Conservation (phyloP, 345 rosid genomes). For the Gossypioides kirkii region DNA sequence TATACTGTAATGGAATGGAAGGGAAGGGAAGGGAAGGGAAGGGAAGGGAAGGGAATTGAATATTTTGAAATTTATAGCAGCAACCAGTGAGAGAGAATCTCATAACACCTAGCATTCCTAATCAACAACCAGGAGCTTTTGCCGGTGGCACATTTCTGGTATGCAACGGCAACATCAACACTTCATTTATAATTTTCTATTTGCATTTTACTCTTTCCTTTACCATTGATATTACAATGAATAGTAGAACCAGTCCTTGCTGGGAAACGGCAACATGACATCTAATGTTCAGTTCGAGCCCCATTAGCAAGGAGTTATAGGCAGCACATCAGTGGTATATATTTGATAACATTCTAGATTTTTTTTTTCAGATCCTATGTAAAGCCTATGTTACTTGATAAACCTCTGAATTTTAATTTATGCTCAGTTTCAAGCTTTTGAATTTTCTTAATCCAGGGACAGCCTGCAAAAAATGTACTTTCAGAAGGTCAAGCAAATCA, state of each 20-base stretch:
- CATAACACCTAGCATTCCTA: background rate
- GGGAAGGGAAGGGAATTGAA: background rate
- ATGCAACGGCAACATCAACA: background rate
- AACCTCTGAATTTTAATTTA: background rate
- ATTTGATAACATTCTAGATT: background rate
- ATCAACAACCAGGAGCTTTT: background rate
- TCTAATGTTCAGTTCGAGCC: background rate
- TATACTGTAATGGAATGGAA: background rate
- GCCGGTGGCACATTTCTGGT: background rate
- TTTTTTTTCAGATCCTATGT: background rate
- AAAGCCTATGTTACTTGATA: background rate
- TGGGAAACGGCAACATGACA: background rate
- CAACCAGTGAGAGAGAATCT: background rate
- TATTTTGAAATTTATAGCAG: background rate
- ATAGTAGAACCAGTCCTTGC: background rate
- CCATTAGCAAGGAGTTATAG: background rate
- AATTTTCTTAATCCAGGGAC: background rate
- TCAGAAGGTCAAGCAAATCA: background rate
- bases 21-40: no score
- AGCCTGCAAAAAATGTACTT: background rate
- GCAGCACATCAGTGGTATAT: background rate
- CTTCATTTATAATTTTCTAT: background rate
- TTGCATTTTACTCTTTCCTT: background rate
- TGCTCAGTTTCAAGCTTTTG: background rate
- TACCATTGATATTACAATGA: background rate